Evolutionary conservation across 1,284 basidiomycete genomes (phyloP).

Genomic region (Tremellales sp.): DNA sequence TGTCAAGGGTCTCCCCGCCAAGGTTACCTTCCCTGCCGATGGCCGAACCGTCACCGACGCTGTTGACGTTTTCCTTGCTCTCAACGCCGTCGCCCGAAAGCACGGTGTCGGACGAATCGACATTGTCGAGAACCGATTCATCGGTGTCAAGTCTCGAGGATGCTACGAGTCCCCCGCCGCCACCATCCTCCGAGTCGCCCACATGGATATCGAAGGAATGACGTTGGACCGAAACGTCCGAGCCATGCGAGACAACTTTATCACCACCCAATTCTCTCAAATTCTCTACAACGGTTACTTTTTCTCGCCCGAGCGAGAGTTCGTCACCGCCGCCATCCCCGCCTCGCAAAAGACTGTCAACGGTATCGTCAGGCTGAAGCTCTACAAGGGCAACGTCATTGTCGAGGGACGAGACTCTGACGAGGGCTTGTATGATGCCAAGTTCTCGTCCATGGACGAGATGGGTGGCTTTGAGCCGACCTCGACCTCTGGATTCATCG

Average conservation of each 20-base stretch:
- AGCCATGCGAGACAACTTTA: constrained; percentile 87
- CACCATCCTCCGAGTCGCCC: constrained; percentile 90
- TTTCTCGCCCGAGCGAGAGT: constrained; percentile 97
- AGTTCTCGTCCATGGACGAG: constrained; percentile 98
- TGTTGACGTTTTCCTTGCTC: constrained; percentile 90
- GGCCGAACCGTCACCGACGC: constrained; percentile 69
- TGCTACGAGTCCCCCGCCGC: constrained; percentile 98
- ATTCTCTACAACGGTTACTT: constrained; percentile 91
- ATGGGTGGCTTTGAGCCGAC: constrained; percentile 94
- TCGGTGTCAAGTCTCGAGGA: constrained; percentile 96
- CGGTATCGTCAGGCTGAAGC: constrained; percentile 80
- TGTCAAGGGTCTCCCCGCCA: constrained; percentile 76
- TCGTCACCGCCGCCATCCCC: constrained; percentile 81
- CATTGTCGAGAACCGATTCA: constrained; percentile 99
- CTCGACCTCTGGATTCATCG: constrained; percentile 88
- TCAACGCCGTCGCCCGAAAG: constrained; percentile 89
- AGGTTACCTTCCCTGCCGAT: constrained; percentile 58
- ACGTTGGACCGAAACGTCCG: constrained; percentile 97
- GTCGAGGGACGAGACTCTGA: constrained; percentile 88
- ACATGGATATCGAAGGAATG: constrained; percentile 95
- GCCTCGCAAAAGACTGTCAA: constrained; percentile 95
- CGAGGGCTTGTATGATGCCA: constrained; percentile 90
- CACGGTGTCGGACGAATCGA: constrained; percentile 96
- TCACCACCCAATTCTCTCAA: constrained; percentile 82
- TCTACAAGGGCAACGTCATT: constrained; percentile 96